Conservation (phyloP, 345 rosid species). For the Isatis tinctoria region DNA sequence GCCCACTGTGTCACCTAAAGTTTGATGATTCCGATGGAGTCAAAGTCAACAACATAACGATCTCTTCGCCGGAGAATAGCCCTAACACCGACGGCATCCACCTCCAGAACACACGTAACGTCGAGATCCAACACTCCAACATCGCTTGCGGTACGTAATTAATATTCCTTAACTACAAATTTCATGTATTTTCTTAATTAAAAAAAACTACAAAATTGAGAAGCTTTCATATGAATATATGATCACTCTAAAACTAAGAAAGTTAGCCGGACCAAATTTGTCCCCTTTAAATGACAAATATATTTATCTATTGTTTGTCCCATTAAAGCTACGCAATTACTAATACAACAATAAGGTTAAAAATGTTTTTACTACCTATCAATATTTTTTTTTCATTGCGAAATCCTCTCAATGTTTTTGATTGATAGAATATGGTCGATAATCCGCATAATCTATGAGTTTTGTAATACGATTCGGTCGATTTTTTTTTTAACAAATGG, state of each 20-base stretch:
- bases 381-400: too few species aligned
- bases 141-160: slow-evolving; percentile 60
- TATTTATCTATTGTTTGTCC: neutral
- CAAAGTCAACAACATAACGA: slow-evolving; percentile 53
- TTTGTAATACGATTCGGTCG: neutral
- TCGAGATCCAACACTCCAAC: slow-evolving; percentile 67
- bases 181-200: neutral
- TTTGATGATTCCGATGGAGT: slow-evolving; percentile 68
- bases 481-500: neutral
- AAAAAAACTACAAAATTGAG: neutral
- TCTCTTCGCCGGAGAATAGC: slow-evolving; percentile 64
- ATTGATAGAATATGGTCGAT: neutral
- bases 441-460: neutral
- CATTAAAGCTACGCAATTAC: neutral
- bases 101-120: slow-evolving; percentile 72
- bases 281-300: too few species aligned
- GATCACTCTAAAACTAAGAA: neutral
- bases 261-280: neutral
- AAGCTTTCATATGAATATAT: neutral
- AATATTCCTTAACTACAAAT: neutral
- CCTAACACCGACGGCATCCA: slow-evolving; percentile 94
- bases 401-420: neutral
- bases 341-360: neutral
- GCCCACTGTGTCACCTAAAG: slow-evolving; percentile 86
- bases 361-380: too few species aligned